These are phyloP conservation scores for Hyaloperonospora arabidopsidis DNA, from an alignment of 352 stramenopile genomes.

Conservation along the genomic window DNA sequence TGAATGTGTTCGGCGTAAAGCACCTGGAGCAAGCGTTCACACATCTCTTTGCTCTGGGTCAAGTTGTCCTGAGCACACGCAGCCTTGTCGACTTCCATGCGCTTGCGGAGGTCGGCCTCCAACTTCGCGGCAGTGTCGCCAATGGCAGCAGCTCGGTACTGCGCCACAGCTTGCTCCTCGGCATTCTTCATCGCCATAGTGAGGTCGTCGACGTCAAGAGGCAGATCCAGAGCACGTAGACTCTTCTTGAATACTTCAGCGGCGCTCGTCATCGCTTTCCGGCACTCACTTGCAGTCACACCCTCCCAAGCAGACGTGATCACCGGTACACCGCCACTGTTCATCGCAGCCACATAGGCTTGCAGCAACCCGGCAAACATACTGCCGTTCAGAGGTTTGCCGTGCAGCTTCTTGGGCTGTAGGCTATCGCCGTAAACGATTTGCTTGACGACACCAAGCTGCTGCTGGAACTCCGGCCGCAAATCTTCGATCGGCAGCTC, in stretches of 20 bases:
- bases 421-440: slow-evolving; percentile 65
- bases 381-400: slow-evolving; percentile 67
- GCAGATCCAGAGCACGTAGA: slow-evolving; percentile 50
- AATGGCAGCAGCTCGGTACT: slow-evolving; percentile 60
- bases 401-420: slow-evolving; percentile 77
- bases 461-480: slow-evolving; percentile 67
- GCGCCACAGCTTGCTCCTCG: slow-evolving; percentile 39
- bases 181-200: slow-evolving; percentile 44
- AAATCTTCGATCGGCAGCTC: slow-evolving; percentile 54
- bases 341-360: slow-evolving; percentile 79
- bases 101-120: slow-evolving; percentile 52
- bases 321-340: slow-evolving; percentile 81
- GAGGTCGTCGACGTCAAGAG: slow-evolving; percentile 66
- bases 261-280: slow-evolving; percentile 57
- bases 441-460: slow-evolving; percentile 56
- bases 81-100: slow-evolving; percentile 65
- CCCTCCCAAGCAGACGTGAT: slow-evolving; percentile 85
- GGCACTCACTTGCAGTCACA: slow-evolving; percentile 72
- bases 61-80: slow-evolving; percentile 39
- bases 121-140: slow-evolving; percentile 60
- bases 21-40: slow-evolving; percentile 67
- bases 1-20: slow-evolving; percentile 79
- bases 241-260: slow-evolving; percentile 59
- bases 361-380: slow-evolving; percentile 82
- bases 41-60: slow-evolving; percentile 65